Evolutionary conservation across 1,139 yeast species (phyloP), one percentile per base, ranked within the genome.

Genomic region (Saccharomyces hybrid): DNA sequence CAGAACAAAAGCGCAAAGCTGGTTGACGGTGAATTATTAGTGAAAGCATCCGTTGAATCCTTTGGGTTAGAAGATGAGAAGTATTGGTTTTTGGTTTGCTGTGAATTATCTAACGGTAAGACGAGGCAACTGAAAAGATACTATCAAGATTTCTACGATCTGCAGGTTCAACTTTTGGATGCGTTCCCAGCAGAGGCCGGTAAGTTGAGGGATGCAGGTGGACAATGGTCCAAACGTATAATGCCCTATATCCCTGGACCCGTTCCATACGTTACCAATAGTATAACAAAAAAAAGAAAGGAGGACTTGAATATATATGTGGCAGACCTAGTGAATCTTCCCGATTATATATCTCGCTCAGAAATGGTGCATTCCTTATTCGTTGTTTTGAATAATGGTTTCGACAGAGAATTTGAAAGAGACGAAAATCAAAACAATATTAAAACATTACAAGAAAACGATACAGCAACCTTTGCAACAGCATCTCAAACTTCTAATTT

Each of bases 161-260:
- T 91, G 67, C 99, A 95, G 70, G 93, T 91, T 52, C 82, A 80
- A 59, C 75, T 95, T 52, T 76, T 93, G 55, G 96, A 88, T 64
- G 78, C 85, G 49, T 93, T 88, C 75, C 98, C 98, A 3, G 83
- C 78, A 60, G 99, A 93, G 70, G 96, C 98, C 4, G 98, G 98
- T 5, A 84, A 90, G 62, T 56, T 71, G 16, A 64, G 72, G 49
- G 83, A 85, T 50, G 58, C 62, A 2, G 62, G 63, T 32, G 73
- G 73, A 1, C 67, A 68, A 47, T 89, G 86, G 70, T 82, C 82
- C 60, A 78, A 78, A 48, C 80, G 99, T 60, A 86, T 86, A 44
- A 78, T 93, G 57, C 99, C 99, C 3, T 89, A 87, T 60, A 91
- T 95, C 67, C 99, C 99, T 0, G 99, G 99, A 1, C 99, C 99